These are phyloP conservation scores for Amanita rubescens DNA, from an alignment of 768 basidiomycete genomes.

Conservation along the genomic window DNA sequence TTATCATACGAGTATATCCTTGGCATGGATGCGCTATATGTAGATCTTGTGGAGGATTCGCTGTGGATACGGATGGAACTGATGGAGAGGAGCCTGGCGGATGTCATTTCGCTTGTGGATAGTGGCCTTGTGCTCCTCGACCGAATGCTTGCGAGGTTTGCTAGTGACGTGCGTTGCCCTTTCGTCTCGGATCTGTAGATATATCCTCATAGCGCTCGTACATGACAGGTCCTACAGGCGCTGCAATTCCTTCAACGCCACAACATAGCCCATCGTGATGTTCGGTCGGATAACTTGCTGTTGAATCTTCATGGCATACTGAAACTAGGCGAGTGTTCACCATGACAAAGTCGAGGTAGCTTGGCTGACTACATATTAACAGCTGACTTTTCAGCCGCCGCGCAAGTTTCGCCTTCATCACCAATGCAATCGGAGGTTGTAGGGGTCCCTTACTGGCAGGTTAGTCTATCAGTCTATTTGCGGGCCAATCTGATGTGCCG, in stretches of 20 bases:
- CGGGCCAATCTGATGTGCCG: slow-evolving; percentile 10
- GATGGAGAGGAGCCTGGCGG: slow-evolving; percentile 84
- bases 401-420: slow-evolving; percentile 45
- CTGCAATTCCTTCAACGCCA: slow-evolving; percentile 58
- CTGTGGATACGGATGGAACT: slow-evolving; percentile 88
- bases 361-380: background rate
- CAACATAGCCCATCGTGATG: slow-evolving; percentile 73
- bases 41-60: slow-evolving; percentile 55
- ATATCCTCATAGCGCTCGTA: slow-evolving; percentile 2
- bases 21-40: slow-evolving; percentile 62
- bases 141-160: slow-evolving; percentile 63
- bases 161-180: slow-evolving; percentile 57
- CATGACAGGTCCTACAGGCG: slow-evolving; percentile 50
- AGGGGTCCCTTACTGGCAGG: slow-evolving; percentile 81
- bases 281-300: slow-evolving; percentile 78
- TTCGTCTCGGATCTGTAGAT: slow-evolving; percentile 3
- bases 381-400: slow-evolving; percentile 81
- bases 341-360: background rate
- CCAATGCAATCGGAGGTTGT: slow-evolving; percentile 50
- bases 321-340: slow-evolving; percentile 54
- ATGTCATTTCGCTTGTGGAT: slow-evolving; percentile 58
- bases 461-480: slow-evolving; percentile 18
- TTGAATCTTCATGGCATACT: slow-evolving; percentile 62
- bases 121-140: slow-evolving; percentile 63
- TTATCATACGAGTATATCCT: slow-evolving; percentile 58